These are phyloP conservation scores for Trichoderma arundinaceum DNA, from an alignment of 2,329 filamentous ascomycete species.

Conservation along the genomic window DNA sequence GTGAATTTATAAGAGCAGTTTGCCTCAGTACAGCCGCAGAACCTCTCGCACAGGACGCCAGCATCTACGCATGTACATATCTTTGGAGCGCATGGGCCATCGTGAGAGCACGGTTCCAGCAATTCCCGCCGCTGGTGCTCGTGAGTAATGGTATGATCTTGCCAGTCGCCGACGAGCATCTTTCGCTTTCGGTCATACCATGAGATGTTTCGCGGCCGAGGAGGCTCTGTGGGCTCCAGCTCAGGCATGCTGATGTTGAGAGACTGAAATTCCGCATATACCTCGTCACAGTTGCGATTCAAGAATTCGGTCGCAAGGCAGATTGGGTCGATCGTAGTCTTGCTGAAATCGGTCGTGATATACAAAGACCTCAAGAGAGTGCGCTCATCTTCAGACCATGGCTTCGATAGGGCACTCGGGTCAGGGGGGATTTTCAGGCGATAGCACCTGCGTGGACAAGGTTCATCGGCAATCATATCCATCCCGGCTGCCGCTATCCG, in stretches of 20 bases:
- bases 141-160: slow-evolving; percentile 60
- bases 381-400: slow-evolving; percentile 58
- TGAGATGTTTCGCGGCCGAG: slow-evolving; percentile 52
- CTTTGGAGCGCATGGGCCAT: slow-evolving; percentile 65
- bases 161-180: slow-evolving; percentile 59
- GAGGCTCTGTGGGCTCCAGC: slow-evolving; percentile 39
- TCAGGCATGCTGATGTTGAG: slow-evolving; percentile 39
- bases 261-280: slow-evolving; percentile 45
- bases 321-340: slow-evolving; percentile 50
- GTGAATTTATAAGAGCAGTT: slow-evolving; percentile 68
- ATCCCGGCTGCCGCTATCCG: slow-evolving; percentile 32
- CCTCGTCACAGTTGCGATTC: slow-evolving; percentile 59
- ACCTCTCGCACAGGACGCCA: slow-evolving; percentile 72
- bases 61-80: slow-evolving; percentile 68
- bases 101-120: slow-evolving; percentile 71
- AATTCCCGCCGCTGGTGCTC: slow-evolving; percentile 62
- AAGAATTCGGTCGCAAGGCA: slow-evolving; percentile 58
- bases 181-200: slow-evolving; percentile 65
- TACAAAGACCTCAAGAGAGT: slow-evolving; percentile 56
- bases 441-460: slow-evolving; percentile 54
- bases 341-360: slow-evolving; percentile 50
- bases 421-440: slow-evolving; percentile 34
- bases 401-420: slow-evolving; percentile 34
- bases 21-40: slow-evolving; percentile 67
- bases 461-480: slow-evolving; percentile 32